A percentile compares a stretch with the other conserved stretches of the same genome.
phyloP scores from a whole-genome alignment of 129 eudicot species.

The Artemisia tridentata region DNA sequence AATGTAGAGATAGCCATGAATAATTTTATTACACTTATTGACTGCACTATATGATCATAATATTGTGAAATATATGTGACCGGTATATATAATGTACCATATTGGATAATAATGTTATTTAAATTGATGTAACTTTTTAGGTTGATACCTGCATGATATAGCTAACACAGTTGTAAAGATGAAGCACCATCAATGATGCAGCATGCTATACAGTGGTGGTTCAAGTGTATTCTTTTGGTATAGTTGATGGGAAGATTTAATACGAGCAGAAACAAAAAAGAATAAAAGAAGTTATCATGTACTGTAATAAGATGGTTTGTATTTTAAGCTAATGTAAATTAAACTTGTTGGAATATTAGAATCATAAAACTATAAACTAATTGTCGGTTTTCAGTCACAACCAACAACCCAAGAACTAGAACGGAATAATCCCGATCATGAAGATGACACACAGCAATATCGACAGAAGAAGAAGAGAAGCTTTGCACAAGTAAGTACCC shows the following conservation, averaged over 20 bases:
- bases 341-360: too few species aligned
- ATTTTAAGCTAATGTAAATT: too few species aligned
- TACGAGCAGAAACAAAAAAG: slow-evolving; percentile 1
- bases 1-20: slow-evolving; percentile 29
- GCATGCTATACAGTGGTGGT: slow-evolving; percentile 24
- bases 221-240: slow-evolving; percentile 26
- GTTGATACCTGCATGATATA: slow-evolving; percentile 24
- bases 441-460: too few species aligned
- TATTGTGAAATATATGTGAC: slow-evolving; percentile 13
- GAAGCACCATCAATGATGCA: slow-evolving; percentile 31
- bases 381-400: too few species aligned
- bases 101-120: not conserved
- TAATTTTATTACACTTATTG: slow-evolving; percentile 22
- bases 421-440: too few species aligned
- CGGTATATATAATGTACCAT: slow-evolving; percentile 18
- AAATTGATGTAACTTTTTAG: slow-evolving; percentile 11
- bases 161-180: slow-evolving; percentile 43
- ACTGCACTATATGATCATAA: slow-evolving; percentile 1
- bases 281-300: not conserved
- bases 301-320: too few species aligned
- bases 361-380: too few species aligned
- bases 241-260: slow-evolving; percentile 15
- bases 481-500: too few species aligned
- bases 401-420: too few species aligned
- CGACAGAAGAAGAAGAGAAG: too few species aligned